Evolutionary conservation across 2,329 filamentous ascomycete species (phyloP), one percentile per base, ranked within the genome.

Genomic region (Chaetomium strumarium): DNA sequence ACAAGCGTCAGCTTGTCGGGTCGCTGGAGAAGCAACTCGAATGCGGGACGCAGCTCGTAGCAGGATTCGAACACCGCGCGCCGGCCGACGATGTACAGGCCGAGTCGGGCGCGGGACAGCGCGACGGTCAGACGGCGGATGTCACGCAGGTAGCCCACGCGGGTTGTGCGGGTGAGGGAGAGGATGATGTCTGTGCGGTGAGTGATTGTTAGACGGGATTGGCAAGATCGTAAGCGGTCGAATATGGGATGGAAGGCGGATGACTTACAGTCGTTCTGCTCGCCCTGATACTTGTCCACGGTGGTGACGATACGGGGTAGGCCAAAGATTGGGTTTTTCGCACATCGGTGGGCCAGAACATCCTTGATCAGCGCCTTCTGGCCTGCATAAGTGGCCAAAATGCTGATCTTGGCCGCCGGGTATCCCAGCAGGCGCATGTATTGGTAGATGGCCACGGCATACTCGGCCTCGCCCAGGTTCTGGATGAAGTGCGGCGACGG

Each of bases 391-490:
- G 92, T 95, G 2, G 91, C 87, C 50, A 99, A 75, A 55, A 99
- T 96, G 45, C 83, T 89, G 63, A 99, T 96, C 65, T 86, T 81
- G 16, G 73, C 69, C 0, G 88, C 87, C 5, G 93, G 89, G 62
- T 99, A 99, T 16, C 92, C 93, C 5, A 99, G 81, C 17, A 99
- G 76, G 17, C 93, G 85, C 93, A 99, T 97, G 68, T 97, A 99
- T 72, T 96, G 90, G 71, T 85, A 99, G 30, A 99, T 79, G 3
- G 93, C 93, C 24, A 97, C 93, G 2, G 90, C 88, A 67, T 97
- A 99, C 71, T 99, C 95, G 2, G 93, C 93, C 71, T 99, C 93
- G 43, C 93, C 93, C 41, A 97, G 72, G 64, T 99, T 99, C 68
- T 97, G 92, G 50, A 97, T 86, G 68, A 96, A 99, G 70, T 97